Evolutionary conservation across 352 stramenopile genomes (phyloP).

Genomic region (Globisporangium middletonii): DNA sequence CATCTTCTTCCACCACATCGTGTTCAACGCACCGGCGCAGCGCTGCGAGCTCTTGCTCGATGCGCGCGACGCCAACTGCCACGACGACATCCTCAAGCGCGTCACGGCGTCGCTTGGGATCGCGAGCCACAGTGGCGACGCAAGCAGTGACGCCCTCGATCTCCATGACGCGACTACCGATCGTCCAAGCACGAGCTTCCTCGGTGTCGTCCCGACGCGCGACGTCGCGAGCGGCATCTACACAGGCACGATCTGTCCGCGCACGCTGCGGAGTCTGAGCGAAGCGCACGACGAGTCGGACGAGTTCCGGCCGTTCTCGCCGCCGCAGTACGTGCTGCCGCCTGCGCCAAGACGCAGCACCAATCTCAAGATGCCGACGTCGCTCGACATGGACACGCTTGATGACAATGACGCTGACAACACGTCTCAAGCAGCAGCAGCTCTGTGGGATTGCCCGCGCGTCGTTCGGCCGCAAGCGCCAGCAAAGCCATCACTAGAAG

Average conservation of each 20-base stretch:
- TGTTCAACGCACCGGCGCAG: constrained; percentile 49
- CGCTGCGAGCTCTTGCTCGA: constrained; percentile 54
- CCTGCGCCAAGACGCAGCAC: not conserved
- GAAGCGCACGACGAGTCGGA: constrained; percentile 3
- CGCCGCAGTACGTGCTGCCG: not conserved
- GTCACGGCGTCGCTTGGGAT: constrained; percentile 34
- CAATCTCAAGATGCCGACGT: not conserved
- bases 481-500: constrained; percentile 5
- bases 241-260: constrained; percentile 33
- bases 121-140: constrained; percentile 8
- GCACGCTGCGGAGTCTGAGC: constrained; percentile 16
- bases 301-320: constrained; percentile 7
- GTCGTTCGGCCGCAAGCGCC: not conserved
- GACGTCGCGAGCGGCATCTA: constrained; percentile 43
- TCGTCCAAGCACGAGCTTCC: constrained; percentile 24
- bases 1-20: constrained; percentile 75
- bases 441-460: not conserved
- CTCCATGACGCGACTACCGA: constrained; percentile 3
- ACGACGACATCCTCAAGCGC: constrained; percentile 39
- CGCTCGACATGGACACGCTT: not conserved
- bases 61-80: constrained; percentile 36
- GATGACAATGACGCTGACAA: not conserved
- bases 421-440: not conserved
- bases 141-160: not conserved
- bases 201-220: constrained; percentile 28